Base-by-base conservation (phyloP, 2,329 filamentous ascomycete species). In the Aureobasidium mangrovei region DNA sequence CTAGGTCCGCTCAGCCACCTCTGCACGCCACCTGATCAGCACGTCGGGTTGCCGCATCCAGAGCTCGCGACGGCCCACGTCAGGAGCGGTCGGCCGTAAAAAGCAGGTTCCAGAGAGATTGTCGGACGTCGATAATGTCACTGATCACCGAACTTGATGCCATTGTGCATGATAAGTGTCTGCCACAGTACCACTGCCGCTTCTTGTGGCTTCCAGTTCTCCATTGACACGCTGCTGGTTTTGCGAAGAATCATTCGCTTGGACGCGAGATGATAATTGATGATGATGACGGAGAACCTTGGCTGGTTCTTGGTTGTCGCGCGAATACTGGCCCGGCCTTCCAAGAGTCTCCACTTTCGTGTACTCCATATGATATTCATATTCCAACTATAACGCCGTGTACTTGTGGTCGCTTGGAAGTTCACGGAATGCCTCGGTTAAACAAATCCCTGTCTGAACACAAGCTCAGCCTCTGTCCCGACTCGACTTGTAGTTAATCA, bases 101-200 rank as follows among this genome's bases (percentile, higher is more conserved):
- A 53, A 53, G 39, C 49, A 44, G 40, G 49, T 53, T 53, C 32
- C 40, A 28, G 32, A 29, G 9, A 32, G 32, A 35, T 7, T 12
- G 10, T 7, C 7, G 10, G 7, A 7, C 32, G 32, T 32, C 24
- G 7, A 44, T 44, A 24, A 26, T 40, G 49, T 53, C 40, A 53
- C 26, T 26, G 49, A 53, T 53, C 49, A 44, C 32, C 49, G 27
- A 4, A 35, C 10, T 44, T 53, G 49, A 53, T 53, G 49, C 49
- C 49, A 53, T 53, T 53, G 40, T 53, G 40, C 49, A 53, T 53
- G 31, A 24, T 27, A 24, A 9, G 10, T 6, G 28, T 44, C 40
- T 53, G 32, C 49, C 49, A 53, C 32, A 44, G 32, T 43, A 36
- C 29, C 39, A 44, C 31, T 24, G 29, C 40, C 24, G 24, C 49